phyloP scores from a whole-genome alignment of 176 grass and related monocot species.

The Zizania latifolia region DNA sequence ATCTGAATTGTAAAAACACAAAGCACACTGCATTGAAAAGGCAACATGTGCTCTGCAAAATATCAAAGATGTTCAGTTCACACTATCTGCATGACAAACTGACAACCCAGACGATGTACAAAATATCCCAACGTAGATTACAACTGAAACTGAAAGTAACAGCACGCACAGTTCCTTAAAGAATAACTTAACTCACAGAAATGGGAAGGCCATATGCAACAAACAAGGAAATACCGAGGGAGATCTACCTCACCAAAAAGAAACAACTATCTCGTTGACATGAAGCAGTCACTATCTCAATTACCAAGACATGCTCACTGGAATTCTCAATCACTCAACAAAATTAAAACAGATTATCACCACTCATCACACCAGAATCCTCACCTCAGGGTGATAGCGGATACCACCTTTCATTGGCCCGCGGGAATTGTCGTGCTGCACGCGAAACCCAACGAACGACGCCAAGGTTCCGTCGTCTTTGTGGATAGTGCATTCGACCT shows the following conservation, averaged over 20 bases:
- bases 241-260: background rate
- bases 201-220: background rate
- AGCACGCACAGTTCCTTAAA: background rate
- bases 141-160: background rate
- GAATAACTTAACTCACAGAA: background rate
- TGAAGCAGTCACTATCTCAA: background rate
- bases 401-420: constrained; percentile 99
- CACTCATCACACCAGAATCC: background rate
- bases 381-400: constrained; percentile 86
- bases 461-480: constrained; percentile 86
- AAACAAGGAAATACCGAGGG: background rate
- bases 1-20: too few species aligned
- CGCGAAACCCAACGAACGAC: constrained; percentile 82
- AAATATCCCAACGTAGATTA: background rate
- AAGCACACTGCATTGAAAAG: background rate
- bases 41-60: background rate
- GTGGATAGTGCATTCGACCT: constrained; percentile 98
- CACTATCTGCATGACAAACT: background rate
- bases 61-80: background rate
- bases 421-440: constrained; percentile 94
- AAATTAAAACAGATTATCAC: background rate
- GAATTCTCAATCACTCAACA: too few species aligned
- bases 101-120: too few species aligned
- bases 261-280: background rate
- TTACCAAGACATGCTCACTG: background rate